Evolutionary conservation across 2,329 filamentous ascomycete species (phyloP).

Genomic region (Alternaria arbusti): DNA sequence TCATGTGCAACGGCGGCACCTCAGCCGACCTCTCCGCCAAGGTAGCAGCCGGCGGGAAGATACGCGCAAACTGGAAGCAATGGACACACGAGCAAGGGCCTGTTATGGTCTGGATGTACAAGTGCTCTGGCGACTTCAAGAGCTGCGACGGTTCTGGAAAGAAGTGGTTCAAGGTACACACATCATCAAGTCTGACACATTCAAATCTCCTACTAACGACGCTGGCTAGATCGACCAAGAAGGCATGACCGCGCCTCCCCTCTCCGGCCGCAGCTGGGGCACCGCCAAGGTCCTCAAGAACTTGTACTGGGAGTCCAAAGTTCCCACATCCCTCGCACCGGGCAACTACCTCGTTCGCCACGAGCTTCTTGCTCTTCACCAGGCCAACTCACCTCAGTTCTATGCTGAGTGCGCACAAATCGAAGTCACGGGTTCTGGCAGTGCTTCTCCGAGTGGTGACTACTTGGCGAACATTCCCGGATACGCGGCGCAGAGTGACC

Average conservation of each 20-base stretch:
- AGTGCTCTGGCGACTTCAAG: constrained; percentile 57
- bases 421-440: constrained; percentile 59
- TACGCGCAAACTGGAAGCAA: constrained; percentile 62
- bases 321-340: constrained; percentile 55
- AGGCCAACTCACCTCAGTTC: constrained; percentile 59
- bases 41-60: constrained; percentile 57
- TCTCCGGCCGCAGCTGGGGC: constrained; percentile 59
- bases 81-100: constrained; percentile 67
- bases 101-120: constrained; percentile 63
- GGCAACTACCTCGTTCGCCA: constrained; percentile 54
- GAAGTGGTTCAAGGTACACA: constrained; percentile 63
- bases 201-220: neutral
- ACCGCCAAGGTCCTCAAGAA: constrained; percentile 56
- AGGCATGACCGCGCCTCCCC: constrained; percentile 55
- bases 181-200: constrained; percentile 17
- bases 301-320: constrained; percentile 60
- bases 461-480: constrained; percentile 55
- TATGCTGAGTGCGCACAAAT: constrained; percentile 66
- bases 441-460: constrained; percentile 50
- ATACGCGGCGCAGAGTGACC: constrained; percentile 53
- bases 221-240: constrained; percentile 54
- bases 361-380: constrained; percentile 64
- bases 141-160: constrained; percentile 60
- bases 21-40: constrained; percentile 52
- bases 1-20: constrained; percentile 62